Evolutionary conservation across 169 alveolate genomes (phyloP), one percentile per base, ranked within the genome.

Genomic region (Toxoplasma gondii): DNA sequence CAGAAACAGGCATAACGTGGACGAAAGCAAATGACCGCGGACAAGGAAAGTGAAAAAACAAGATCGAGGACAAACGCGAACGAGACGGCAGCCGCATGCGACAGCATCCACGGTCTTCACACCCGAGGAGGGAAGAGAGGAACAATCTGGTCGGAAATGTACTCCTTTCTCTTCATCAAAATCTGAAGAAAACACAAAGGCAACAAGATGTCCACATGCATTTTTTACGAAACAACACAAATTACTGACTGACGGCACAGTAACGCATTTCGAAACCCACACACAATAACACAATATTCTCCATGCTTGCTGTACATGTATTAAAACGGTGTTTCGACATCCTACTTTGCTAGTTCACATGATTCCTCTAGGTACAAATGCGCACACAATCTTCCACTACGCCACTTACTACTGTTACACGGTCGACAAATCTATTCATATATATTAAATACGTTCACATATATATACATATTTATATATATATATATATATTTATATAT

Each of bases 151-250:
- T 88, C 93, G 9, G 53, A 17, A 16, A 58, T 39, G 64, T 16
- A 41, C 38, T 64, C 86, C 43, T 67, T 88, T 41, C 64, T 54
- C 83, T 88, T 88, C 93, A 88, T 88, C 43, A 88, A 74, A 36
- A 86, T 86, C 92, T 86, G 92, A 34, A 53, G 44, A 53, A 2
- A 86, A 19, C 12, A 39, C 54, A 80, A 80, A 12, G 41, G 49
- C 54, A 39, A 22, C 22, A n/a, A n/a, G 36, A 69, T 29, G 29
- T 34, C 34, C 36, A 22, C 7, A 49, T 19, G 67, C 67, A 12
- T 53, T 19, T 53, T 9, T 19, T 19, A 12, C 67, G 27, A 53
- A 9, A 53, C 9, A 53, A 53, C 27, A 53, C 5, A 38, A 80
- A 80, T 19, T 22, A 17, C 43, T 36, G 31, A 22, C 43, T n/a